These are phyloP conservation scores for Calcarisporium arbuscula DNA, from an alignment of 2,329 filamentous ascomycete species.

Conservation along the genomic window DNA sequence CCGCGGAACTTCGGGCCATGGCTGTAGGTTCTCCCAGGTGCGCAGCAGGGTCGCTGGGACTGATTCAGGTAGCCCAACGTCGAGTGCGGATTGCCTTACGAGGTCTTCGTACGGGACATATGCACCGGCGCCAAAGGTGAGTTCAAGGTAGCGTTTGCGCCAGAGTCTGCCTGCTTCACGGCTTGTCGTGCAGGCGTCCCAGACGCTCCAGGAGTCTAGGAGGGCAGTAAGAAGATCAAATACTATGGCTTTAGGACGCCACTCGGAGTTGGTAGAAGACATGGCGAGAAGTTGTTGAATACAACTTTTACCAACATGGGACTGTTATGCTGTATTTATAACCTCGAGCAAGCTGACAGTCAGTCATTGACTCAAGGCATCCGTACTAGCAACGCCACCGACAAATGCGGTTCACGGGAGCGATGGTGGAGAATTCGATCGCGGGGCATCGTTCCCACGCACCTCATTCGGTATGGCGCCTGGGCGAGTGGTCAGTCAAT, in stretches of 20 bases:
- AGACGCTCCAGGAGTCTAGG: conserved; percentile 32
- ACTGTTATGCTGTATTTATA: no score
- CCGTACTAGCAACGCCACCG: no score
- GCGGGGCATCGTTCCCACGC: no score
- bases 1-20: conserved; percentile 15
- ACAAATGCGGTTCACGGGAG: no score
- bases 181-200: conserved; percentile 24
- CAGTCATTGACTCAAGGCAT: no score
- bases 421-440: no score
- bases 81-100: conserved; percentile 20
- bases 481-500: no score
- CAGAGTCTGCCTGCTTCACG: conserved; percentile 22
- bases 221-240: conserved; percentile 36
- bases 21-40: conserved; percentile 20
- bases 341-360: no score
- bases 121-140: conserved; percentile 27
- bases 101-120: conserved; percentile 27
- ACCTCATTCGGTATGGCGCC: no score
- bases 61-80: conserved; percentile 21
- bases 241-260: conserved; percentile 27
- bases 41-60: conserved; percentile 20
- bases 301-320: no score
- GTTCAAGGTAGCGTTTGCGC: conserved; percentile 30
- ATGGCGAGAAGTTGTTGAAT: no score
- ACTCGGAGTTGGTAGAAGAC: conserved; percentile 8